Evolutionary conservation across 2,329 filamentous ascomycete species (phyloP).

Genomic region (Lecanoromycetidae sp.): DNA sequence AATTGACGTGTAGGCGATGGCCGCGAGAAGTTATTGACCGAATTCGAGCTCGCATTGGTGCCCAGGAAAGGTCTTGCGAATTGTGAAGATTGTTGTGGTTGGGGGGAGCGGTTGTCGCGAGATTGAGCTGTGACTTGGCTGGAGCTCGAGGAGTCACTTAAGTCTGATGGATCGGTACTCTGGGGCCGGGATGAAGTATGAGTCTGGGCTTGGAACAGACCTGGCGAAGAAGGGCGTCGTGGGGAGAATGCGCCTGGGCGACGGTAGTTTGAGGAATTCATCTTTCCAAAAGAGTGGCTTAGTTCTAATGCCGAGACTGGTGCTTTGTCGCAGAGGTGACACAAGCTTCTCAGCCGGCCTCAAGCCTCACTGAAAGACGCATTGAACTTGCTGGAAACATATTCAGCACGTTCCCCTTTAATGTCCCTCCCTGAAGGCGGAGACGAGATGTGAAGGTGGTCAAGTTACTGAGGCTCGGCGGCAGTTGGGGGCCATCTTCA

Average conservation of each 20-base stretch:
- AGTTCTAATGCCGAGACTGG: not conserved
- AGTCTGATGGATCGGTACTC: constrained; percentile 27
- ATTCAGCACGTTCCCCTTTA: not conserved
- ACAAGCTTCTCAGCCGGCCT: not conserved
- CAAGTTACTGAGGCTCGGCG: not conserved
- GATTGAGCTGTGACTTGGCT: constrained; percentile 35
- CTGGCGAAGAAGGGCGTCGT: constrained; percentile 12
- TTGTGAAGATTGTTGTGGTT: constrained; percentile 24
- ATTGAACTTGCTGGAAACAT: not conserved
- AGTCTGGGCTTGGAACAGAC: not conserved
- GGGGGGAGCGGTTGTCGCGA: constrained; percentile 29
- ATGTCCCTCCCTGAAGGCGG: not conserved
- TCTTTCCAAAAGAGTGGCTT: not conserved
- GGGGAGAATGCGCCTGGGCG: constrained; percentile 19
- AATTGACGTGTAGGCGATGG: constrained; percentile 29
- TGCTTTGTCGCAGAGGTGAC: not conserved
- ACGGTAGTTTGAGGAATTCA: constrained; percentile 17
- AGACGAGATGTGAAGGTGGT: not conserved
- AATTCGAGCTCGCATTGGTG: constrained; percentile 26
- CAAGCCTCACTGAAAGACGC: not conserved
- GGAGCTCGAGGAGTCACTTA: constrained; percentile 34
- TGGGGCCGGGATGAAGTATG: too few species aligned
- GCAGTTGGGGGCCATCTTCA: not conserved
- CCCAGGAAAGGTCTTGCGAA: constrained; percentile 22
- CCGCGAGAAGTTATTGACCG: constrained; percentile 26